phyloP scores from a whole-genome alignment of 106 monocot genomes.

The Posidonia australis region DNA sequence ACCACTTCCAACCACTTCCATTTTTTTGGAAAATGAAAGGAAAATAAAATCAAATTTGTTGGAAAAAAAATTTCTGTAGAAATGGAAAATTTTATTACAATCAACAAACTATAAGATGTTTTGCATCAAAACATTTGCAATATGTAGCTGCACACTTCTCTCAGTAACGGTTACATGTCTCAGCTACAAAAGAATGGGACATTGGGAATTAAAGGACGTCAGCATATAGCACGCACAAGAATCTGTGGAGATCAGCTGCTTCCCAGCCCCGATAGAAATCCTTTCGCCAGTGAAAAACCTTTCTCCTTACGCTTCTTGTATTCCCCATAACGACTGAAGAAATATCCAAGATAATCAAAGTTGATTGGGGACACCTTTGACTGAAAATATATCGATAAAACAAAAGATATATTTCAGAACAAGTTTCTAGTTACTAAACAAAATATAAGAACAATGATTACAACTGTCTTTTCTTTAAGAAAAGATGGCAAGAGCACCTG shows the following conservation, averaged over 20 bases:
- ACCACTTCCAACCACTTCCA: too few species aligned
- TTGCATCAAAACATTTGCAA: too few species aligned
- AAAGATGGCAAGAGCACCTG: conserved; percentile 36
- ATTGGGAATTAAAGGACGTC: not conserved
- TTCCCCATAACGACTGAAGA: conserved; percentile 72
- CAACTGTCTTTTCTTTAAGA: not conserved
- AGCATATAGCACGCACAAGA: not conserved
- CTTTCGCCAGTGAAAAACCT: conserved; percentile 42
- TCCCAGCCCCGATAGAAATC: conserved; percentile 20
- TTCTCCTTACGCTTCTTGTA: conserved; percentile 74
- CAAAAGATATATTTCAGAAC: not conserved
- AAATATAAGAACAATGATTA: too few species aligned
- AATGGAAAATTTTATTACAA: too few species aligned
- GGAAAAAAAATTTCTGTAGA: too few species aligned
- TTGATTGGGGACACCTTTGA: conserved; percentile 79
- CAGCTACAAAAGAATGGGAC: too few species aligned
- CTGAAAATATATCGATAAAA: conserved; percentile 17
- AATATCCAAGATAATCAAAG: conserved; percentile 83
- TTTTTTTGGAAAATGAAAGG: too few species aligned
- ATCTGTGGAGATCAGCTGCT: not conserved
- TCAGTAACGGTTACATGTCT: too few species aligned
- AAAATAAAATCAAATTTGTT: too few species aligned
- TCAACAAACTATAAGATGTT: too few species aligned
- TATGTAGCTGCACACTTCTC: too few species aligned
- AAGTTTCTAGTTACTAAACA: too few species aligned